Evolutionary conservation across 225 moss, liverwort and hornwort genomes (phyloP), one percentile per base, ranked within the genome.

Genomic region (Neckera pumila): DNA sequence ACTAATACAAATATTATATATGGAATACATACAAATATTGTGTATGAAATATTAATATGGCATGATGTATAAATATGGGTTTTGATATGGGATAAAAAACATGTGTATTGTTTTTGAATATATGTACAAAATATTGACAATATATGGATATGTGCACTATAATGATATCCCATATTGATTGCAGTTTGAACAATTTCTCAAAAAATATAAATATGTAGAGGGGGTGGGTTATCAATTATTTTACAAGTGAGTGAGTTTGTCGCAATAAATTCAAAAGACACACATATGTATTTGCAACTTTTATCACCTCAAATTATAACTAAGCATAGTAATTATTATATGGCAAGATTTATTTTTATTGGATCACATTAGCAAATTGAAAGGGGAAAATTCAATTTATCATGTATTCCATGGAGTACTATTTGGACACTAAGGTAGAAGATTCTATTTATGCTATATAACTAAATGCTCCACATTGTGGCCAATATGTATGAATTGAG

Each of bases 41-140:
- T 17, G 17, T 63, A 63, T 8, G 1, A 4, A 33, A 34, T 64
- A 64, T 17, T 34, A 64, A 34, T 33, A 34, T 10, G 9, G 2
- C 5, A 65, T 3, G 9, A 65, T 65, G 3, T 18, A 11, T 0
- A 2, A 0, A 34, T 0, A 0, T 5, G 1, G 1, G 2, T 65
- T 10, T 34, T 65, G 5, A 64, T 49, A 49, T 49, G 49, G 49
- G 12, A 49, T 33, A 64, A 3, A 1, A 2, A 4, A 65, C 11
- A 19, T 10, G 5, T 49, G 49, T 49, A 49, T 12, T 49, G 12
- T 49, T 3, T 49, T 12, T 3, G 2, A 65, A 65, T 65, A 65
- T 12, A 10, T 6, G 17, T 49, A 12, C 12, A 12, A 49, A 49
- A 36, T 36, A 65, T 3, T 36, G 11, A 65, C 6, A 5, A 33